Evolutionary conservation across 208 protist species (phyloP), one percentile per base, ranked within the genome.

Genomic region (Leishmania aethiopica): DNA sequence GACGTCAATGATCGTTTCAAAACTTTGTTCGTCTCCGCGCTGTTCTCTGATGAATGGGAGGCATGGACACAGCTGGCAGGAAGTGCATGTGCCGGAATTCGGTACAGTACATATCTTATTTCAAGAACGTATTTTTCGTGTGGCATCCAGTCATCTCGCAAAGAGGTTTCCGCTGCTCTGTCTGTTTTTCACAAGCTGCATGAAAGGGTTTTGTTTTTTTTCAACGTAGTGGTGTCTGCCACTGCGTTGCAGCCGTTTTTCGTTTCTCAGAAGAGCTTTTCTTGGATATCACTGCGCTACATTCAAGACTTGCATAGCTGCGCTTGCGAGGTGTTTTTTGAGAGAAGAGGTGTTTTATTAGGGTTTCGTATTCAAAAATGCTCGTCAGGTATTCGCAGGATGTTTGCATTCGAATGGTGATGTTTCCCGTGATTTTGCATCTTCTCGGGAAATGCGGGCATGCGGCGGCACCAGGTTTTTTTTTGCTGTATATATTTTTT

Each of bases 11-110:
- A 73, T 3, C 51, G 47, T 22, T 42, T 35, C 1, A n/a, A 40
- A 17, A 83, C 79, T 1, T 83, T 83, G 45, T 83, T 83, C n/a
- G 79, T 83, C 3, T 78, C 79, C 5, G 79, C 79, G 0, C 25
- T 83, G 35, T 83, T 83, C 53, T 83, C 79, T 19, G 79, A 83
- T 42, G 45, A 72, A 40, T 83, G 79, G 79, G 79, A 83, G 60
- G 79, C 79, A 37, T 83, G 79, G 79, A 83, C 79, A 11, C 79
- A 83, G 32, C 35, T 83, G 8, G 79, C 73, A 25, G 60, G 79
- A 45, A 74, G 70, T 55, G 79, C 79, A 8, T 83, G 79, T 22
- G 79, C 79, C 37, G 79, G 79, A 1, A 17, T 83, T 11, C n/a
- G 79, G 28, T 83, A 83, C 62, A 83, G 73, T 28, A 75, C 15